Evolutionary conservation across 1,139 yeast genomes (phyloP).

Genomic region (Suhomyces wounanorum): DNA sequence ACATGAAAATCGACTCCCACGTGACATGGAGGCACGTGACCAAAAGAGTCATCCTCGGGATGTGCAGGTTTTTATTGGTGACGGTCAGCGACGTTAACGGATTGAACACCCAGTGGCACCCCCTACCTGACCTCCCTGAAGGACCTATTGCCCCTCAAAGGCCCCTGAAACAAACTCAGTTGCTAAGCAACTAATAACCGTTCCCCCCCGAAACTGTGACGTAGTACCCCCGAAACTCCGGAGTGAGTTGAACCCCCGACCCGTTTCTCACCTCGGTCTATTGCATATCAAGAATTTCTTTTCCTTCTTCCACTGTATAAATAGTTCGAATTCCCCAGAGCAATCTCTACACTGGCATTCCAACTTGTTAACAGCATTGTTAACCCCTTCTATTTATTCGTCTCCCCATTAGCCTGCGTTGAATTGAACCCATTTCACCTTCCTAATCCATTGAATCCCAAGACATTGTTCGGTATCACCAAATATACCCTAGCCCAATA

Average conservation of each 20-base stretch:
- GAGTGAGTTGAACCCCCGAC: background rate
- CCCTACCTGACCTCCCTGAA: background rate
- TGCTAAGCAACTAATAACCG: background rate
- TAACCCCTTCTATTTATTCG: background rate
- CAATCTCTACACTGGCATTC: background rate
- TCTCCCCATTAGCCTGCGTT: background rate
- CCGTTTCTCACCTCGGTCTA: conserved; percentile 3
- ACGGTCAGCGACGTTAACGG: no score
- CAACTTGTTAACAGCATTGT: background rate
- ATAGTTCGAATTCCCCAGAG: conserved; percentile 1
- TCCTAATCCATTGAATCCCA: background rate
- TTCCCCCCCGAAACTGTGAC: background rate
- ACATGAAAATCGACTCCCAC: background rate
- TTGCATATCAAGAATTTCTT: background rate
- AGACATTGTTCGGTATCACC: background rate
- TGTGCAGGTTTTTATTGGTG: background rate
- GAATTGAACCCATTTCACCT: background rate
- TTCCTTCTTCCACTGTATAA: conserved; percentile 1
- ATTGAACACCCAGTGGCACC: no score
- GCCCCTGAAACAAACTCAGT: no score
- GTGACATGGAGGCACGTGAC: background rate
- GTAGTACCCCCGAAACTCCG: background rate
- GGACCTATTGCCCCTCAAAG: no score
- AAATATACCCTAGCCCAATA: background rate
- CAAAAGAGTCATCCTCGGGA: conserved; percentile 2